Evolutionary conservation across 1,139 yeast species (phyloP).

Genomic region (Trichomonascaceae sp.): DNA sequence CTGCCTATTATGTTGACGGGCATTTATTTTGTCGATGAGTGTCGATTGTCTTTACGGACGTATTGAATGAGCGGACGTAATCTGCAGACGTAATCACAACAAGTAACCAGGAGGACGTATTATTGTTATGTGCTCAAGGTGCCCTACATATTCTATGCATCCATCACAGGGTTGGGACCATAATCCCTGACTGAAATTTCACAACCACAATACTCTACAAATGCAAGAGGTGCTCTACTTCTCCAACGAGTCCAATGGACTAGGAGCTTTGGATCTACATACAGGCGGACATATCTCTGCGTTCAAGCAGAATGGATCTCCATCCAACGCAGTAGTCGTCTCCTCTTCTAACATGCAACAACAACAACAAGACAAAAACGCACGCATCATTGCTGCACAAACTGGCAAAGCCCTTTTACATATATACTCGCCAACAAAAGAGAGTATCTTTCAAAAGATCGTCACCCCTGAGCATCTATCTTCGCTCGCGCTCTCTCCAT

Average conservation of each 20-base stretch:
- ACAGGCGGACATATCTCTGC: slow-evolving; percentile 16
- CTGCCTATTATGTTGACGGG: slow-evolving; percentile 69
- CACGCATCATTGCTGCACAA: slow-evolving; percentile 53
- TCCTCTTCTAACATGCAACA: slow-evolving; percentile 37
- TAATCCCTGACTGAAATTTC: too few relatives aligned
- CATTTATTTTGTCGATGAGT: slow-evolving; percentile 39
- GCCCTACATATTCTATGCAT: too few relatives aligned
- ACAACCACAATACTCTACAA: too few relatives aligned
- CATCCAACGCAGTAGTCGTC: slow-evolving; percentile 33
- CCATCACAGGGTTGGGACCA: too few relatives aligned
- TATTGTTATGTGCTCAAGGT: too few relatives aligned
- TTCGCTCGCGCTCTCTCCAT: slow-evolving; percentile 40
- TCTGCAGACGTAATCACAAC: too few relatives aligned
- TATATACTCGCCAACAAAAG: slow-evolving; percentile 66
- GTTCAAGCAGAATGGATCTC: slow-evolving; percentile 23
- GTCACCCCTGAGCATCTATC: slow-evolving; percentile 74
- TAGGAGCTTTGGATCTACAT: slow-evolving; percentile 13
- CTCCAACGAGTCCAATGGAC: not conserved
- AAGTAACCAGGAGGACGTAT: too few relatives aligned
- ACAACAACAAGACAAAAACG: too few relatives aligned
- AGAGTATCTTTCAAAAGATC: slow-evolving; percentile 67
- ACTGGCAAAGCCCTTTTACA: slow-evolving; percentile 59
- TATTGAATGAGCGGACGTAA: too few relatives aligned
- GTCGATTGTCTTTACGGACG: too few relatives aligned
- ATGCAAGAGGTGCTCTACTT: not conserved